Conservation (phyloP, 805 yeast species). For the Ogataea ramenticola region DNA sequence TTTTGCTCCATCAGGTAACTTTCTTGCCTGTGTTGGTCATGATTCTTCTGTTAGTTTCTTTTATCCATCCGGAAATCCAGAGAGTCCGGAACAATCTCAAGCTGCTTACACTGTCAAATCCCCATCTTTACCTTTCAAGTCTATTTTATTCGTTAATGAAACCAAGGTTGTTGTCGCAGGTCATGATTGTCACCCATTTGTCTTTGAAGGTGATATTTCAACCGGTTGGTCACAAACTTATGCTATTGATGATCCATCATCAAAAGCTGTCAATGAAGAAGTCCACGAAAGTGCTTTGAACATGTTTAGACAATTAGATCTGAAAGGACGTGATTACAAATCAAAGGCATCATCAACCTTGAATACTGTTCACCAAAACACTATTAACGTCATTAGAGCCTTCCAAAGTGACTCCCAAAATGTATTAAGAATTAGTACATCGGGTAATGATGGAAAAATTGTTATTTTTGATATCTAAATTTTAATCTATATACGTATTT, state of each 20-base stretch:
- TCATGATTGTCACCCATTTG: conserved; percentile 83
- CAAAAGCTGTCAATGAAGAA: conserved; percentile 37
- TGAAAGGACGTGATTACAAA: conserved; percentile 69
- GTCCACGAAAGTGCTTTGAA: conserved; percentile 74
- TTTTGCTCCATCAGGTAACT: conserved; percentile 74
- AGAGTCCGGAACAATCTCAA: conserved; percentile 43
- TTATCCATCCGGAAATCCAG: conserved; percentile 63
- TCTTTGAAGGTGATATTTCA: conserved; percentile 61
- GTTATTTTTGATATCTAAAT: conserved; percentile 62
- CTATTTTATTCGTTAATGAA: conserved; percentile 64
- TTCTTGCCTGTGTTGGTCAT: conserved; percentile 76
- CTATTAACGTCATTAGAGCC: conserved; percentile 62
- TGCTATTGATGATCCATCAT: conserved; percentile 55
- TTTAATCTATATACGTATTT: neutral
- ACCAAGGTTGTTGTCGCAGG: conserved; percentile 80
- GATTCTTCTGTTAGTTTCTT: conserved; percentile 79
- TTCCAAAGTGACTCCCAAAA: conserved; percentile 38
- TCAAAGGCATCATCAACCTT: conserved; percentile 38
- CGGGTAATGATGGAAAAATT: conserved; percentile 88
- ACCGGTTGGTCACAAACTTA: conserved; percentile 56
- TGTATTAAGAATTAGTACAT: conserved; percentile 56
- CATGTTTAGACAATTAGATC: conserved; percentile 92
- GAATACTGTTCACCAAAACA: conserved; percentile 84
- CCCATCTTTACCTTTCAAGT: conserved; percentile 70
- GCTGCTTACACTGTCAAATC: conserved; percentile 55